Evolutionary conservation across 495 filamentous ascomycete species (phyloP).

Genomic region (Mytilinidion resinicola): DNA sequence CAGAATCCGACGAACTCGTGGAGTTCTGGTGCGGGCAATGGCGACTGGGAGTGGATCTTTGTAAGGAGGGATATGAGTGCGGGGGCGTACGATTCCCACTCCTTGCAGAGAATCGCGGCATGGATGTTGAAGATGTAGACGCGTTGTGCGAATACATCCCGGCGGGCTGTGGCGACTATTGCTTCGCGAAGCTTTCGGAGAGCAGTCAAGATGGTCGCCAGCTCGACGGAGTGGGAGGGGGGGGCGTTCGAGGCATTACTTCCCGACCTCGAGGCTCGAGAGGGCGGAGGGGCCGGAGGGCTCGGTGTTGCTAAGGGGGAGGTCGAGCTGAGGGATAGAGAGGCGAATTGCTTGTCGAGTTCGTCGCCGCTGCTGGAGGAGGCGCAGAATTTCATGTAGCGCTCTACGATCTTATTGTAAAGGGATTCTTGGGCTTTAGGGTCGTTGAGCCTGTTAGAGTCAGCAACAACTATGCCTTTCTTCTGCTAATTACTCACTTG

Average conservation of each 20-base stretch:
- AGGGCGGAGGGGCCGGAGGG: conserved; percentile 1
- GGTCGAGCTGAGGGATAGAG: conserved; percentile 46
- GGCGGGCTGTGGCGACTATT: conserved; percentile 64
- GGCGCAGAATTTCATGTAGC: conserved; percentile 84
- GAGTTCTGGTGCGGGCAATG: conserved; percentile 60
- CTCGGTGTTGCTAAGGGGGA: not conserved
- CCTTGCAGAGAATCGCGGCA: conserved; percentile 67
- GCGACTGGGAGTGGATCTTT: conserved; percentile 56
- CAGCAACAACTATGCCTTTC: not conserved
- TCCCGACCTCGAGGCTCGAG: not conserved
- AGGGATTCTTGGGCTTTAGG: conserved; percentile 71
- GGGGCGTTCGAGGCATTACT: not conserved
- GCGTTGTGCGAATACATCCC: conserved; percentile 47
- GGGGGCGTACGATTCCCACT: conserved; percentile 84
- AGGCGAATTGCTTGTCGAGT: conserved; percentile 66
- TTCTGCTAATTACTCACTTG: conserved; percentile 9
- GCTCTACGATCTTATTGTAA: conserved; percentile 75
- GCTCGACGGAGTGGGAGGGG: conserved; percentile 44
- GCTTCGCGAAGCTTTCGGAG: conserved; percentile 91
- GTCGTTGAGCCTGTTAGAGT: conserved; percentile 58
- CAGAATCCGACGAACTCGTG: conserved; percentile 74
- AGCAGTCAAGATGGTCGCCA: conserved; percentile 58
- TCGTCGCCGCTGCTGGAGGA: conserved; percentile 56
- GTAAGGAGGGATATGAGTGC: conserved; percentile 73
- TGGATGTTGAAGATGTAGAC: conserved; percentile 68